Conservation (phyloP, 768 basidiomycete genomes). For the Suillus cothurnatus region DNA sequence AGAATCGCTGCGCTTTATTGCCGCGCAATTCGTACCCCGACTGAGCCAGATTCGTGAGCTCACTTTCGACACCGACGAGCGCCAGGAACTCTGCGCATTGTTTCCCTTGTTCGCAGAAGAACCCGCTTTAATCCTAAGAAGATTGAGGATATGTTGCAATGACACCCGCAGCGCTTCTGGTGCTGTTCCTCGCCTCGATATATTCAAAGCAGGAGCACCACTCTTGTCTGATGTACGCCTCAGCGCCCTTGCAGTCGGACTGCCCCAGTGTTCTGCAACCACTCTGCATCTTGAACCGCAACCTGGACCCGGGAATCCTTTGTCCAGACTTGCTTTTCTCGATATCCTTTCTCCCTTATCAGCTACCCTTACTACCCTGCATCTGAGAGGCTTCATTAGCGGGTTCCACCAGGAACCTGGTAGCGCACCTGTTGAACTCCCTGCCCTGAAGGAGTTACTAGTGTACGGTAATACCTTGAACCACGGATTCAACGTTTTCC, state of each 20-base stretch:
- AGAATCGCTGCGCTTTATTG: constrained; percentile 26
- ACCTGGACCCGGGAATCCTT: constrained; percentile 30
- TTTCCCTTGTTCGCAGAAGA: constrained; percentile 24
- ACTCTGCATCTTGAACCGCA: constrained; percentile 38
- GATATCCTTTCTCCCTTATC: constrained; percentile 32
- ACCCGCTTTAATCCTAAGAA: constrained; percentile 29
- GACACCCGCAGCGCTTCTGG: constrained; percentile 28
- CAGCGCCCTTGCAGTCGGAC: constrained; percentile 34
- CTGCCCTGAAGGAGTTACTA: constrained; percentile 30
- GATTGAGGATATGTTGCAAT: constrained; percentile 32
- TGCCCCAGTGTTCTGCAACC: constrained; percentile 28
- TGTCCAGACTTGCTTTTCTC: constrained; percentile 29
- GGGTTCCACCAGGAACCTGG: constrained; percentile 35
- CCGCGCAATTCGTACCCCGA: constrained; percentile 31
- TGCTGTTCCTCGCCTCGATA: constrained; percentile 28
- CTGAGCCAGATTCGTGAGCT: constrained; percentile 34
- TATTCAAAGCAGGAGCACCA: constrained; percentile 36
- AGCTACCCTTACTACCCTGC: constrained; percentile 31
- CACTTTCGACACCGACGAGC: constrained; percentile 33
- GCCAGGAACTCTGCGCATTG: constrained; percentile 29
- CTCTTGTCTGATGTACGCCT: constrained; percentile 33
- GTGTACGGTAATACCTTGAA: constrained; percentile 34
- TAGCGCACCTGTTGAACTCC: constrained; percentile 33
- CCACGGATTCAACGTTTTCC: constrained; percentile 37
- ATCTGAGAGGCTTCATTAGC: constrained; percentile 36